These are phyloP conservation scores for Candida sakaeoensis DNA, from an alignment of 805 yeast species.

Conservation along the genomic window DNA sequence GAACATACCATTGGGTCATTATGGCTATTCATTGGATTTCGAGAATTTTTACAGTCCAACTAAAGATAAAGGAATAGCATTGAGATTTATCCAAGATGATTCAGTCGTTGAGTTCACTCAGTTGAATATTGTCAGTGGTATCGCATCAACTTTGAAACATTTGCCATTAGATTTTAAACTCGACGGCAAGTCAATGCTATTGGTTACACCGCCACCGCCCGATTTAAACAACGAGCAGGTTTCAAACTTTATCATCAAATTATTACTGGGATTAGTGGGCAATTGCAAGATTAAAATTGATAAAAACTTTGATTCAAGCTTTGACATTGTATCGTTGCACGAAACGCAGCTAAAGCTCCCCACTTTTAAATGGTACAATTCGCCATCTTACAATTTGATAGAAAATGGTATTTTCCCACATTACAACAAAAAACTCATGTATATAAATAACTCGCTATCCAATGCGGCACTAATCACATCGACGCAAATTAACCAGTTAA, in stretches of 20 bases:
- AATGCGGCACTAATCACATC: neutral
- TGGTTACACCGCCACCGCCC: slow-evolving; percentile 12
- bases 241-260: slow-evolving; percentile 30
- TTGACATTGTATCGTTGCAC: slow-evolving; percentile 5
- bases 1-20: neutral
- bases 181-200: slow-evolving; percentile 18
- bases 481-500: slow-evolving; percentile 1
- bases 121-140: slow-evolving; percentile 48
- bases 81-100: slow-evolving; percentile 13
- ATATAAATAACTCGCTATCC: slow-evolving; percentile 6
- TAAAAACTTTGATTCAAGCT: neutral
- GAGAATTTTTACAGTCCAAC: slow-evolving; percentile 27
- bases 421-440: slow-evolving; percentile 5
- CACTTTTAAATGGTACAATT: neutral
- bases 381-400: neutral
- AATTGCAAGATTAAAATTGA: slow-evolving; percentile 2
- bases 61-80: slow-evolving; percentile 37
- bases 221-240: slow-evolving; percentile 20
- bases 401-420: slow-evolving; percentile 3
- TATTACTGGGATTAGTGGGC: slow-evolving; percentile 36
- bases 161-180: slow-evolving; percentile 39
- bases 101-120: slow-evolving; percentile 40
- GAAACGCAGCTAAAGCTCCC: neutral
- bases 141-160: slow-evolving; percentile 49
- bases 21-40: slow-evolving; percentile 12